These are phyloP conservation scores for Cordyceps cicadae DNA, from an alignment of 2,329 filamentous ascomycete genomes.

Conservation along the genomic window DNA sequence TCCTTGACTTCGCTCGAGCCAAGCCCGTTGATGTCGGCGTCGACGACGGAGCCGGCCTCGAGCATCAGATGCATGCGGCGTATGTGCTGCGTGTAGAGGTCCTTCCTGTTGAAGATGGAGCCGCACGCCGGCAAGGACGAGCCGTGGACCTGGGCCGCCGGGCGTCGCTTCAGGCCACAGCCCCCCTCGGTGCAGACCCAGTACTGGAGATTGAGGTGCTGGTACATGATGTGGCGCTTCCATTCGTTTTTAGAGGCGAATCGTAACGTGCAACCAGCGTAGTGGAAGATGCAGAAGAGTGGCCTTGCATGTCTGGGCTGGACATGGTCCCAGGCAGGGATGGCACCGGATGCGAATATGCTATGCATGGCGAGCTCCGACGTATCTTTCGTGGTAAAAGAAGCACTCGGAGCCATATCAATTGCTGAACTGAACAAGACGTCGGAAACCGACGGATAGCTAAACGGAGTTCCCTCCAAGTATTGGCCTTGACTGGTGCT, in stretches of 20 bases:
- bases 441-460: background rate
- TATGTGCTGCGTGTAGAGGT: constrained; percentile 82
- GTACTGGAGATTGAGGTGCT: constrained; percentile 66
- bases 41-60: constrained; percentile 9
- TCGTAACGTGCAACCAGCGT: constrained; percentile 63
- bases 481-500: background rate
- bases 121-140: constrained; percentile 39
- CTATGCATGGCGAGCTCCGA: too few species aligned
- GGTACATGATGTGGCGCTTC: constrained; percentile 78
- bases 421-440: background rate
- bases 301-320: constrained; percentile 47
- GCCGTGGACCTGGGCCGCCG: constrained; percentile 5
- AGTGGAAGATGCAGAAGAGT: constrained; percentile 70
- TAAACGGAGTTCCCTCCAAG: background rate
- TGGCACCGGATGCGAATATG: too few species aligned
- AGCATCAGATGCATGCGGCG: constrained; percentile 70
- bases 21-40: background rate
- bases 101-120: constrained; percentile 75
- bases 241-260: constrained; percentile 79
- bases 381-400: background rate
- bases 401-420: background rate
- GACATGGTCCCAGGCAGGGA: constrained; percentile 39
- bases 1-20: constrained; percentile 36
- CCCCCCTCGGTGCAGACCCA: constrained; percentile 47
- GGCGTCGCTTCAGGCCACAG: constrained; percentile 33